A percentile compares a stretch with the other conserved stretches of the same genome.
Conservation (phyloP, 2,329 filamentous ascomycete genomes). For the Xylariales sp. region DNA sequence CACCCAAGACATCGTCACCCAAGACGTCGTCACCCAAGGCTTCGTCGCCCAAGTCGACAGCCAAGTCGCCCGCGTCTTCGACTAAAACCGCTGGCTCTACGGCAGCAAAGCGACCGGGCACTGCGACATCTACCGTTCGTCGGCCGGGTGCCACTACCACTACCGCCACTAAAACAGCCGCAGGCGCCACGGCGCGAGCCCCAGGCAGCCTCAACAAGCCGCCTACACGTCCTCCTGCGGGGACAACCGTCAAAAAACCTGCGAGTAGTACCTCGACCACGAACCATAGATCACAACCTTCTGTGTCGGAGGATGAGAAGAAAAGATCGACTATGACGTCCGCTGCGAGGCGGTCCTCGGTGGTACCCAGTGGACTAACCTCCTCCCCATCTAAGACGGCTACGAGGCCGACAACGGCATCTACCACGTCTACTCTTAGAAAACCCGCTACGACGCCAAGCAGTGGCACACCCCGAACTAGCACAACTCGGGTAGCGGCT, state of each 20-base stretch:
- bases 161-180: conserved; percentile 46
- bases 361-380: conserved; percentile 55
- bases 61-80: conserved; percentile 48
- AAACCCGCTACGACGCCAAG: conserved; percentile 45
- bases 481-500: conserved; percentile 53
- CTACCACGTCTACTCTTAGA: conserved; percentile 50
- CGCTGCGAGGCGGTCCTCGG: conserved; percentile 58
- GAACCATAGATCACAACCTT: conserved; percentile 60
- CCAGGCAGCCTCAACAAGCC: conserved; percentile 59
- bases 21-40: conserved; percentile 40
- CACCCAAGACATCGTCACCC: conserved; percentile 46
- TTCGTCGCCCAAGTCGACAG: conserved; percentile 46
- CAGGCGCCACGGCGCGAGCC: conserved; percentile 51
- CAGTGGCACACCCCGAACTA: conserved; percentile 50
- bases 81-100: conserved; percentile 51
- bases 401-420: conserved; percentile 52
- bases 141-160: conserved; percentile 50
- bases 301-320: conserved; percentile 62
- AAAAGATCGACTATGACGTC: conserved; percentile 57
- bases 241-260: conserved; percentile 51
- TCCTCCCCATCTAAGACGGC: conserved; percentile 49
- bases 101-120: conserved; percentile 53
- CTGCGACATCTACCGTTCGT: conserved; percentile 50
- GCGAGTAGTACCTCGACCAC: conserved; percentile 53
- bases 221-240: conserved; percentile 59